These are phyloP conservation scores for Pestalotiopsis fici DNA, from an alignment of 2,329 filamentous ascomycete species.

Conservation along the genomic window DNA sequence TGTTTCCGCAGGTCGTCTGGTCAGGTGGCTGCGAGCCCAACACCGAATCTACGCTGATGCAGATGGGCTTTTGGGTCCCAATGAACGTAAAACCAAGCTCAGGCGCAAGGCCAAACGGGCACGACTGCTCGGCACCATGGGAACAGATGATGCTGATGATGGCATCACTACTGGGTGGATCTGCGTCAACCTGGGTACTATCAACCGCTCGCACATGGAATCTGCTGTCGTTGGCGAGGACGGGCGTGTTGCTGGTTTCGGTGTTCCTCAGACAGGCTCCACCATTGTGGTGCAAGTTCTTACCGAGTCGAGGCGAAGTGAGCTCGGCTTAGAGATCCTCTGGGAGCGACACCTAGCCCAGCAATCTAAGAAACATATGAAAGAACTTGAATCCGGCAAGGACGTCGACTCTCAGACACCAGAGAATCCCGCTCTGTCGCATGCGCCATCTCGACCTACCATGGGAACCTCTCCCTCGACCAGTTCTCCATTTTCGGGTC, in stretches of 20 bases:
- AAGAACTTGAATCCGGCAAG: slow-evolving; percentile 9
- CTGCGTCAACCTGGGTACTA: slow-evolving; percentile 82
- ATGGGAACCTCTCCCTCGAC: neutral
- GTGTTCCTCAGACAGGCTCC: slow-evolving; percentile 48
- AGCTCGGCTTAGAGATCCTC: slow-evolving; percentile 54
- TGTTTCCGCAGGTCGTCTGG: slow-evolving; percentile 85
- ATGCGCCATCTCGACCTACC: slow-evolving; percentile 9
- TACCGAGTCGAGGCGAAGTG: slow-evolving; percentile 52
- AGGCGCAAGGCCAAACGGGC: slow-evolving; percentile 78
- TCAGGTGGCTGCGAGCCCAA: slow-evolving; percentile 77
- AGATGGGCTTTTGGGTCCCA: slow-evolving; percentile 85
- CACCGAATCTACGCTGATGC: slow-evolving; percentile 76
- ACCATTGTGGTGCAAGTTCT: slow-evolving; percentile 61
- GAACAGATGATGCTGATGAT: slow-evolving; percentile 69
- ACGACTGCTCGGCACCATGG: slow-evolving; percentile 73
- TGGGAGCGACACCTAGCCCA: slow-evolving; percentile 42
- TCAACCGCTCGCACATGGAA: slow-evolving; percentile 57
- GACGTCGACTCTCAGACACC: slow-evolving; percentile 13
- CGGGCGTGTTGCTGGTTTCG: slow-evolving; percentile 76
- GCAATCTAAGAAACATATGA: slow-evolving; percentile 14
- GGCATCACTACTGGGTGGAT: slow-evolving; percentile 95
- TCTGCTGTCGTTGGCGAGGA: slow-evolving; percentile 44
- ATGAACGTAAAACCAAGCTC: slow-evolving; percentile 87
- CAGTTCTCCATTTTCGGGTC: slow-evolving; percentile 6
- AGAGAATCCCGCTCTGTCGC: slow-evolving; percentile 17